Conservation (phyloP, 2,329 filamentous ascomycete genomes). For the Nothophaeocryptopus gaeumannii region DNA sequence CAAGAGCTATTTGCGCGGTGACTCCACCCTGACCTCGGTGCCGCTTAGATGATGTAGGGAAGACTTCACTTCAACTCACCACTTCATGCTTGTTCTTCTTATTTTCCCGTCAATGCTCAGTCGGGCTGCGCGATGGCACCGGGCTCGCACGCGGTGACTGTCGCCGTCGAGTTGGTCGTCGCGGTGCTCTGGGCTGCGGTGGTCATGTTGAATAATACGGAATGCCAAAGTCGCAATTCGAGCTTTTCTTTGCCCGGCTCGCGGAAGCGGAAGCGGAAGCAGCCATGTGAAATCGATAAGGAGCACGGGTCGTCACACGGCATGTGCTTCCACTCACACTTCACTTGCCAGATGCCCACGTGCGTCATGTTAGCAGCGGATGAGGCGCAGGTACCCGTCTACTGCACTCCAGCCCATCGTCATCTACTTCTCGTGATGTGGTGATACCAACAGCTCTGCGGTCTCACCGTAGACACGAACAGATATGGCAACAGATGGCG, state of each 20-base stretch:
- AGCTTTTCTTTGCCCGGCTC: too few relatives aligned
- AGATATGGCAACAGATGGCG: too few relatives aligned
- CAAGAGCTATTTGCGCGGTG: not conserved
- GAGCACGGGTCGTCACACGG: too few relatives aligned
- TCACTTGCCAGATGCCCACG: conserved; percentile 1
- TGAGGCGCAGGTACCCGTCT: conserved; percentile 8
- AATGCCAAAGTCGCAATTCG: not conserved
- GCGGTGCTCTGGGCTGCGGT: not conserved
- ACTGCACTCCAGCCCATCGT: not conserved
- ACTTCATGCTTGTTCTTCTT: too few relatives aligned
- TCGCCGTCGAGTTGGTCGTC: too few relatives aligned
- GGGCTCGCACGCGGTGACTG: too few relatives aligned
- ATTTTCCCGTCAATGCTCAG: too few relatives aligned
- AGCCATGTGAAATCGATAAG: too few relatives aligned
- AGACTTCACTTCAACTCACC: not conserved
- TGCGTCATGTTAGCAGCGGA: not conserved
- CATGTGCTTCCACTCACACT: not conserved
- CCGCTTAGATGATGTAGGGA: conserved; percentile 5
- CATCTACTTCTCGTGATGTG: not conserved
- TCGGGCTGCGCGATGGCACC: too few relatives aligned
- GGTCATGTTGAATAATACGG: conserved; percentile 8
- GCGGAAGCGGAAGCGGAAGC: too few relatives aligned
- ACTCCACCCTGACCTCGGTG: not conserved
- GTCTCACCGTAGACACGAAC: too few relatives aligned
- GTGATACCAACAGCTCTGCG: not conserved